Conservation (phyloP, 305 asterid genomes). For the Fraxinus floribunda region DNA sequence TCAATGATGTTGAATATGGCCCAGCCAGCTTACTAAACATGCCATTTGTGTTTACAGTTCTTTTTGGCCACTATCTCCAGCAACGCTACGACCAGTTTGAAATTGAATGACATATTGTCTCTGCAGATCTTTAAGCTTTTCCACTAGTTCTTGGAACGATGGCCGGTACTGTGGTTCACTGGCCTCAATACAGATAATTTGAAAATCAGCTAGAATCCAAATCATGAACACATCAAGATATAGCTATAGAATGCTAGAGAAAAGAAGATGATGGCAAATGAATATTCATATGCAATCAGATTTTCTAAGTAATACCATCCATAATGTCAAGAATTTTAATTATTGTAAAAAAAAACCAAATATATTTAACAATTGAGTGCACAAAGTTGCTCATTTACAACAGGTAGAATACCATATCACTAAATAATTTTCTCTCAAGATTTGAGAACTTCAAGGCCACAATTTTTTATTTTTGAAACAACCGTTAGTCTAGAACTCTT, state of each 20-base stretch:
- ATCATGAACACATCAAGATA: neutral
- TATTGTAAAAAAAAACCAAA: neutral
- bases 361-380: neutral
- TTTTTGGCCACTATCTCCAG: conserved; percentile 45
- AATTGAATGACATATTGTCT: conserved; percentile 47
- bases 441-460: neutral
- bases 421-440: neutral
- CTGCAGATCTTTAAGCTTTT: conserved; percentile 69
- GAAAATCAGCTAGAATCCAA: neutral
- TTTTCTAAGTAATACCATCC: neutral
- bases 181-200: conserved; percentile 27
- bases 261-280: conserved; percentile 1
- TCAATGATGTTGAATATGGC: neutral
- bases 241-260: neutral
- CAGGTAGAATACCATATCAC: neutral
- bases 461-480: neutral
- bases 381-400: neutral
- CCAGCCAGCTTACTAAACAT: neutral
- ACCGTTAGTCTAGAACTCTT: neutral
- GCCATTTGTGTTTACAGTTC: conserved; percentile 33
- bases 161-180: conserved; percentile 83
- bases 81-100: conserved; percentile 54
- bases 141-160: conserved; percentile 77
- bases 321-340: neutral
- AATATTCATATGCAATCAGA: neutral